Base-by-base conservation (phyloP, 805 yeast species). In the Zygoascus tannicola region DNA sequence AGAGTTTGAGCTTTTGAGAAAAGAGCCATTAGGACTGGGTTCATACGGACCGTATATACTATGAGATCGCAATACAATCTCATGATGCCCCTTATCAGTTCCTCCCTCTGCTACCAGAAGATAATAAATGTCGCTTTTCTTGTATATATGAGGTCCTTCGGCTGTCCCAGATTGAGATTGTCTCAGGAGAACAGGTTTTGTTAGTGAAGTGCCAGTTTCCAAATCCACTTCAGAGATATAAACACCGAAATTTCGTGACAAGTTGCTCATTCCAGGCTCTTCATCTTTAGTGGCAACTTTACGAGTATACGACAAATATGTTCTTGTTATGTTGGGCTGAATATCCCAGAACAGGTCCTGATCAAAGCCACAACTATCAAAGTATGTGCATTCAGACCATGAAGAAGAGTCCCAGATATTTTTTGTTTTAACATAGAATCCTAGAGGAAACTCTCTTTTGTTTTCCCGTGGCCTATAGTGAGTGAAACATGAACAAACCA, bases 21-120 rank as follows among this genome's bases (percentile, higher is more conserved):
- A 18, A 10, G n/a, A 8, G 8, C 20, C 35, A 12, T 26, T 8
- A 18, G 41, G 41, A 28, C 19, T 12, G 14, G 5, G 18, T 38
- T 38, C 41, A 26, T 38, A 38, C 7, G 41, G 41, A 8, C 41
- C 41, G n/a, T n/a, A 22, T 14, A 38, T 23, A 8, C 15, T 10
- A 23, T 21, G 10, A 22, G 41, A 38, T 7, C 41, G 35, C n/a
- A 15, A 12, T 7, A 38, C 19, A 12, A 15, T 12, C 16, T n/a
- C 16, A 15, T n/a, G 18, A 22, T 38, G 41, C 8, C 20, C 35
- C 14, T 10, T 5, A 22, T 7, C 7, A 22, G 41, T 38, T 8
- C 43, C 43, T 30, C 43, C 43, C 18, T 40, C 43, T 16, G 43
- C 43, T 18, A 30, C 43, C 15, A 40, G n/a, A 12, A 40, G 37